Conservation (phyloP, 2,329 filamentous ascomycete genomes). For the Nemania serpens region DNA sequence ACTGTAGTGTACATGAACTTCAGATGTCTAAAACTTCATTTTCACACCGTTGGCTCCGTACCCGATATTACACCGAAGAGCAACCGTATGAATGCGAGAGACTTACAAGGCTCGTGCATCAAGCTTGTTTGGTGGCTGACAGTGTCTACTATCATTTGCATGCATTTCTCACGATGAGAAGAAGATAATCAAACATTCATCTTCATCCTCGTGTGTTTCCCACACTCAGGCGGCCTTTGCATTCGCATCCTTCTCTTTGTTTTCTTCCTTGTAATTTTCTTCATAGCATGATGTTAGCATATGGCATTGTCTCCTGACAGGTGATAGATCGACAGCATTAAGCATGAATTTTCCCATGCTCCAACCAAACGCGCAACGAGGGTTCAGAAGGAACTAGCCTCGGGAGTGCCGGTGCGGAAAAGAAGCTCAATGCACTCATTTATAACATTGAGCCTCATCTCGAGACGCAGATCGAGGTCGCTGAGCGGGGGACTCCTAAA, state of each 20-base stretch:
- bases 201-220: neutral
- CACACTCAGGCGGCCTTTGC: neutral
- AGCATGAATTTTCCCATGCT: neutral
- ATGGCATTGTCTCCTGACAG: neutral
- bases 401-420: constrained; percentile 18
- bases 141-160: neutral
- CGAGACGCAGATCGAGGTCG: constrained; percentile 19
- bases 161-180: neutral
- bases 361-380: neutral
- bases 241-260: neutral
- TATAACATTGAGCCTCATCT: constrained; percentile 24
- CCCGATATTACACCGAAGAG: constrained; percentile 14
- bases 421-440: constrained; percentile 19
- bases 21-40: neutral
- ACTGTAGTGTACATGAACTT: constrained; percentile 1
- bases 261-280: neutral
- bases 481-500: constrained; percentile 11
- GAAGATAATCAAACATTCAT: neutral
- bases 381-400: constrained; percentile 2
- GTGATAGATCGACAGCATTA: neutral
- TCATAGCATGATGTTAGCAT: neutral
- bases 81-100: neutral
- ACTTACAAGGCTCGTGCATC: neutral
- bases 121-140: neutral
- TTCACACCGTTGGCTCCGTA: neutral